Evolutionary conservation across 768 basidiomycete species (phyloP).

Genomic region (Lactifluus piperatus): DNA sequence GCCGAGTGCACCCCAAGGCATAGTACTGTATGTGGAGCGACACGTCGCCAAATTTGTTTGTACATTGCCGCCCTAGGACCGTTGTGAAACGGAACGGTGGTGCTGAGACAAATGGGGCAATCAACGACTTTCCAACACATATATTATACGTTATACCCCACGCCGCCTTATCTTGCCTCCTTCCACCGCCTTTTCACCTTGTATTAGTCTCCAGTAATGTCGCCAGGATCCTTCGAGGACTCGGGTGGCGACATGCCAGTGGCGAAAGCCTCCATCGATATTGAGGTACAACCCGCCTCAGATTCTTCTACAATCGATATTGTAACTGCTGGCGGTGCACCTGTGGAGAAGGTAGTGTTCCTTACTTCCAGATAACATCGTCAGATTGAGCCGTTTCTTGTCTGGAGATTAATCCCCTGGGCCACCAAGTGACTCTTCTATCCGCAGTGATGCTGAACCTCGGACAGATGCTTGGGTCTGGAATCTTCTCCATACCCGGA

Average conservation of each 20-base stretch:
- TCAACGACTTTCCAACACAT: too few relatives aligned
- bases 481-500: constrained; percentile 27
- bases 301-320: neutral
- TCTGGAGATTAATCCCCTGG: constrained; percentile 21
- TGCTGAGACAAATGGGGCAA: too few relatives aligned
- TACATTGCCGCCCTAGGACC: too few relatives aligned
- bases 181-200: neutral
- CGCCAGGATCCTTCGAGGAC: neutral
- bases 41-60: too few relatives aligned
- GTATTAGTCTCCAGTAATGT: neutral
- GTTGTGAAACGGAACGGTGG: too few relatives aligned
- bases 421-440: constrained; percentile 21
- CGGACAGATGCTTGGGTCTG: constrained; percentile 22
- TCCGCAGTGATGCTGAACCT: constrained; percentile 22
- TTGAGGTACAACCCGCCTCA: constrained; percentile 7
- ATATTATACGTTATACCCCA: too few relatives aligned
- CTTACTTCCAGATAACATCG: neutral
- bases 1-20: too few relatives aligned
- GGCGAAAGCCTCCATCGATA: neutral
- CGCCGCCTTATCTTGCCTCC: neutral
- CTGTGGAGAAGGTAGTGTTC: constrained; percentile 13
- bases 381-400: neutral
- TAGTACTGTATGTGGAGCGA: too few relatives aligned
- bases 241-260: neutral
- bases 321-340: constrained; percentile 2